Evolutionary conservation across 345 rosid species (phyloP).

Genomic region (Hirschfeldia incana): DNA sequence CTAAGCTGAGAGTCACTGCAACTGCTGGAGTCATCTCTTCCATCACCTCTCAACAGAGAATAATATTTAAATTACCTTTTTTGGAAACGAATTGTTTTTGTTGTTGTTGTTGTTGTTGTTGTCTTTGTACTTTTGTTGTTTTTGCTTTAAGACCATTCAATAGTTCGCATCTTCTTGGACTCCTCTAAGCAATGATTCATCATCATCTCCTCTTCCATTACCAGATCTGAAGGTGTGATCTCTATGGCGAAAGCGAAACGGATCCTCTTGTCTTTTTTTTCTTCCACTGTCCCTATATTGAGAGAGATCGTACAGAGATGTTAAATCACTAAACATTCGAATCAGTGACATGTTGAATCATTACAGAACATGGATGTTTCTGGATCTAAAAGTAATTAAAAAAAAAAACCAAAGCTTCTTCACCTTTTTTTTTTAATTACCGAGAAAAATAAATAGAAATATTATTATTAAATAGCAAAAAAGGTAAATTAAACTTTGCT

Average conservation of each 20-base stretch:
- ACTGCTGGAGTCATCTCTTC: slow-evolving; percentile 83
- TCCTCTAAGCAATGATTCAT: slow-evolving; percentile 32
- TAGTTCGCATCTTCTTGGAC: slow-evolving; percentile 42
- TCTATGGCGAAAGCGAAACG: background rate
- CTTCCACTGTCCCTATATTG: background rate
- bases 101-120: too few species aligned
- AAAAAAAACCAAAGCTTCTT: slow-evolving; percentile 8
- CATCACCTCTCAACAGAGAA: slow-evolving; percentile 52
- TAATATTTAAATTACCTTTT: background rate
- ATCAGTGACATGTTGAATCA: background rate
- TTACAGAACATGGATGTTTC: background rate
- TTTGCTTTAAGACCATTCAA: slow-evolving; percentile 29
- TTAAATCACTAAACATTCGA: background rate
- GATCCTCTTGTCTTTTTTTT: background rate
- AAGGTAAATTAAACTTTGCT: background rate
- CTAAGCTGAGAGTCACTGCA: slow-evolving; percentile 67
- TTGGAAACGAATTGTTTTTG: background rate
- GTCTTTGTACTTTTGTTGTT: background rate
- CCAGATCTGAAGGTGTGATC: background rate
- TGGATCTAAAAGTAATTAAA: slow-evolving; percentile 22
- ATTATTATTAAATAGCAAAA: background rate
- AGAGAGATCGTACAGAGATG: background rate
- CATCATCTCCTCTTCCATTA: slow-evolving; percentile 40
- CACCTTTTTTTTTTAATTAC: slow-evolving; percentile 12
- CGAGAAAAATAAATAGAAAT: slow-evolving; percentile 25